Base-by-base conservation (phyloP, 176 grass and related monocot species). In the Cocos nucifera region DNA sequence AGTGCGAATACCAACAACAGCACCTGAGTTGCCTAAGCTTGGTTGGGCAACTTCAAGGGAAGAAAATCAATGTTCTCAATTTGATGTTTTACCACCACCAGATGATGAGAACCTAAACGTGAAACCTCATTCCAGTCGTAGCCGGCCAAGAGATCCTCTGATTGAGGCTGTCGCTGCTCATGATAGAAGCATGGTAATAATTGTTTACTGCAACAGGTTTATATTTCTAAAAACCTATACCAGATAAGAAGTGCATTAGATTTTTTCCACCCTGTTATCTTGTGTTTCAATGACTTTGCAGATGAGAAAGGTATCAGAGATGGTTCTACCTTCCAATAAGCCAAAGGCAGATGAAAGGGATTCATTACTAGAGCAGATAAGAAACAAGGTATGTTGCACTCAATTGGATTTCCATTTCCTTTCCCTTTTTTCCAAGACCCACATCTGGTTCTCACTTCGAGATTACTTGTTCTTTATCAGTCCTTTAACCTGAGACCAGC, bases 151-250 rank as follows among this genome's bases (percentile, higher is more conserved):
- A 67, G 89, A 89, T 83, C 94, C 88, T 62, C 61, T 98, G 20
- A 89, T 98, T 65, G 94, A 89, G 22, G 88, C 94, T 81, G 94
- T 98, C 57, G 85, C 82, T 65, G 84, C 87, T 65, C 94, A 98
- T 74, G 94, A 98, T 66, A 78, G 94, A 98, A 98, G 77, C 85
- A 93, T 73, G 84, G 94, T 98, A 80, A 4, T 58, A 57, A 53
- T 80, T 28, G 3, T 66, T 44, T 44, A 44, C 35, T 44, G 35
- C 35, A 3, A 3, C 35, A 44, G 35, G 10, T 2, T 44, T 44
- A 10, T 44, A 44, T 44, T 44, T 44, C 35, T 44, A 44, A 8
- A 44, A 12, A 12, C 35, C 35, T 3, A 44, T 44, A 14, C 35
- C 10, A 3, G 35, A 44, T 44, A 14, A 3, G 35, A 44, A 9